phyloP scores from a whole-genome alignment of 2,329 filamentous ascomycete species.

The Colletotrichum acutatum region DNA sequence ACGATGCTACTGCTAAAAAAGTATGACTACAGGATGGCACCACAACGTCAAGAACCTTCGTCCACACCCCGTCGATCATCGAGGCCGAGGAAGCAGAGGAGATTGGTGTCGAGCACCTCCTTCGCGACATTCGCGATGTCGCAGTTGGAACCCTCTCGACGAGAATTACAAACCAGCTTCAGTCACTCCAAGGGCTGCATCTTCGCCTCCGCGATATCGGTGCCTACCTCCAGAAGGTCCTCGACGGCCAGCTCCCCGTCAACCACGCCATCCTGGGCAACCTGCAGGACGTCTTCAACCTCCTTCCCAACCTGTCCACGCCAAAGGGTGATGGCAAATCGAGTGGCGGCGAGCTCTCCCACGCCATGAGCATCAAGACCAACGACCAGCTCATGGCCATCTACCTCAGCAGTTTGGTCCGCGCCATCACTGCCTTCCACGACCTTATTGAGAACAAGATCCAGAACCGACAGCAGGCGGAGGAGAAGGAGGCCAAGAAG shows the following conservation, averaged over 20 bases:
- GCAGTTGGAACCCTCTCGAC: constrained; percentile 97
- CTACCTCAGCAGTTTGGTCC: constrained; percentile 95
- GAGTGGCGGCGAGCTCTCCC: constrained; percentile 86
- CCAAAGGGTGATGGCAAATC: constrained; percentile 72
- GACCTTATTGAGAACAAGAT: constrained; percentile 99
- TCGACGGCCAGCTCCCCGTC: constrained; percentile 90
- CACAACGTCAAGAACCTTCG: constrained; percentile 95
- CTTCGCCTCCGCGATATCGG: constrained; percentile 95
- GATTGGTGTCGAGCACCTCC: constrained; percentile 96
- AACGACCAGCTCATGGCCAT: constrained; percentile 99
- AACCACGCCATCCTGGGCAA: constrained; percentile 98
- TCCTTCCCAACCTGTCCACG: constrained; percentile 93
- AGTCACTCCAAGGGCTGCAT: constrained; percentile 96
- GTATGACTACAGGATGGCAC: constrained; percentile 82
- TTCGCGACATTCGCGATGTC: constrained; percentile 97
- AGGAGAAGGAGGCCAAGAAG: constrained; percentile 92
- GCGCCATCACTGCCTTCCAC: constrained; percentile 98
- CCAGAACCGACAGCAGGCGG: constrained; percentile 96
- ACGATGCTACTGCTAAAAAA: constrained; percentile 24
- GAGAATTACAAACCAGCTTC: constrained; percentile 95
- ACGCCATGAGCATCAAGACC: constrained; percentile 98
- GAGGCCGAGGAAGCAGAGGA: constrained; percentile 99
- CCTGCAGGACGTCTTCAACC: constrained; percentile 99
- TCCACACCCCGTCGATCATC: constrained; percentile 97
- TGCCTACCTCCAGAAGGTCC: constrained; percentile 93